A percentile compares a stretch with the other conserved stretches of the same genome.
phyloP scores from a whole-genome alignment of 148 eudicot genomes.

The Suaeda aralocaspica region DNA sequence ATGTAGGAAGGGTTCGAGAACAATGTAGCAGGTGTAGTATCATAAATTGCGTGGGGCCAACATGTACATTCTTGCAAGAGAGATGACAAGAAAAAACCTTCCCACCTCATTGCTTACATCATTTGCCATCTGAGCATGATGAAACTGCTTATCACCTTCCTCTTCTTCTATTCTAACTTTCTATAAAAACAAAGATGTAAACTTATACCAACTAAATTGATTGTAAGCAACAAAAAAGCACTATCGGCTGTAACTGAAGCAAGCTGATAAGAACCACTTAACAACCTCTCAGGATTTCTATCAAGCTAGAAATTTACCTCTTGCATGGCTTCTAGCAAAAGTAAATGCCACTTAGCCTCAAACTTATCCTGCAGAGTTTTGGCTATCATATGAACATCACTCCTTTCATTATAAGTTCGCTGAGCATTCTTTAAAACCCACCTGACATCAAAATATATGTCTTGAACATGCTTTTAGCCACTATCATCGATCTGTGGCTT shows the following conservation, averaged over 20 bases:
- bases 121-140: conserved; percentile 59
- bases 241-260: no score
- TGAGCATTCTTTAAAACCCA: conserved; percentile 60
- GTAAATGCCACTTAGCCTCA: conserved; percentile 76
- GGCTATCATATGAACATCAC: conserved; percentile 61
- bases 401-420: conserved; percentile 74
- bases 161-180: conserved; percentile 53
- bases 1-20: conserved; percentile 2
- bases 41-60: background rate
- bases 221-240: no score
- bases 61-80: background rate
- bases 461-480: conserved; percentile 72
- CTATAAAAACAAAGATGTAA: conserved; percentile 26
- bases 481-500: conserved; percentile 69
- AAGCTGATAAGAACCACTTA: no score
- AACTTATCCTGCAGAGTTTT: conserved; percentile 57
- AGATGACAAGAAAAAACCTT: background rate
- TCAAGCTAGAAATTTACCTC: conserved; percentile 44
- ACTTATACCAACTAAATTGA: background rate
- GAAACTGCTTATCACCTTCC: conserved; percentile 40
- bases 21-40: background rate
- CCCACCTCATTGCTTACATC: conserved; percentile 47
- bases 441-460: conserved; percentile 69
- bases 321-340: conserved; percentile 69
- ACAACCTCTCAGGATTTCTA: background rate